Percentiles rank a stretch among this genome's conserved stretches.
Conservation (phyloP, 805 yeast species). For the Candida ponderosae region DNA sequence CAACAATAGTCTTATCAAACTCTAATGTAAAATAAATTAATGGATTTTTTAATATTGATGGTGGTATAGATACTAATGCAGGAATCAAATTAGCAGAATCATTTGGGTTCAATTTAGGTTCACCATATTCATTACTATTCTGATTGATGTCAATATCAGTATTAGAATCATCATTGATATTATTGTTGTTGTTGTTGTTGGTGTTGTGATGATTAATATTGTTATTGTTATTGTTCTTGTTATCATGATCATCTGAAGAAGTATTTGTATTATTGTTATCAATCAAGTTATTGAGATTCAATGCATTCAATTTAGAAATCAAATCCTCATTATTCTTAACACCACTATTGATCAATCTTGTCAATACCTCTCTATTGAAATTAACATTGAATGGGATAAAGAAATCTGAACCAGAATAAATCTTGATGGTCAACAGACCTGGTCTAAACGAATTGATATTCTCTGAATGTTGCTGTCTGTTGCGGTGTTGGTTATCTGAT, state of each 20-base stretch:
- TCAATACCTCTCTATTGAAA: conserved; percentile 53
- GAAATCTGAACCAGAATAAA: conserved; percentile 63
- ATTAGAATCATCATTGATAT: background rate
- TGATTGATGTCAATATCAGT: conserved; percentile 16
- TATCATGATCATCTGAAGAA: conserved; percentile 4
- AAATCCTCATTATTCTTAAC: conserved; percentile 20
- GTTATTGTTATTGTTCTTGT: conserved; percentile 2
- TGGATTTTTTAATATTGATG: conserved; percentile 48
- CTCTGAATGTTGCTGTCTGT: conserved; percentile 1
- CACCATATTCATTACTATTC: conserved; percentile 21
- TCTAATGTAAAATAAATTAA: conserved; percentile 83
- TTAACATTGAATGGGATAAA: conserved; percentile 64
- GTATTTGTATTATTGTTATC: conserved; percentile 11
- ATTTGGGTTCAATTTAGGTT: conserved; percentile 21
- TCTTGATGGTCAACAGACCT: conserved; percentile 71
- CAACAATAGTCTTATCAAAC: conserved; percentile 88
- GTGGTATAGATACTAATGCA: conserved; percentile 46
- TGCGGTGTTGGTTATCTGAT: too few species aligned
- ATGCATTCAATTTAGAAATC: conserved; percentile 10
- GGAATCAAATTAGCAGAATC: conserved; percentile 33
- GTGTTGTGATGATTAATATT: conserved; percentile 4
- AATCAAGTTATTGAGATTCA: conserved; percentile 10
- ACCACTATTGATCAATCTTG: conserved; percentile 59
- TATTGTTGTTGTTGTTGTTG: background rate
- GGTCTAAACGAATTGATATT: conserved; percentile 32